Conservation (phyloP, 2,329 filamentous ascomycete species). For the Neonectria hederae region DNA sequence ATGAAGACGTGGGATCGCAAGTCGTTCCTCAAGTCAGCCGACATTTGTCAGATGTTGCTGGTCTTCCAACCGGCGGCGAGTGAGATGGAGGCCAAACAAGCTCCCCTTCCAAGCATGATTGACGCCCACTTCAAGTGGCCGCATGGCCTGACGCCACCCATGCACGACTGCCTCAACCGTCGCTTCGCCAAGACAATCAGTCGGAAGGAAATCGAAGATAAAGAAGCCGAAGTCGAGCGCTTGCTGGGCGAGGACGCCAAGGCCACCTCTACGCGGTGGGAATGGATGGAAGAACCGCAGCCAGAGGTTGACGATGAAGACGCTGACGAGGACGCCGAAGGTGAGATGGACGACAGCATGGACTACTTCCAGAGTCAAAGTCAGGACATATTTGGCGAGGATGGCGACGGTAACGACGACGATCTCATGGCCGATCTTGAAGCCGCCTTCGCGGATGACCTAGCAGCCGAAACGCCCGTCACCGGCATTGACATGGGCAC, state of each 20-base stretch:
- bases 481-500: conserved; percentile 56
- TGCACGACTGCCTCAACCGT: conserved; percentile 84
- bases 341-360: conserved; percentile 56
- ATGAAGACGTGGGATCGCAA: conserved; percentile 96
- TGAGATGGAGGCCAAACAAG: conserved; percentile 72
- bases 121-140: conserved; percentile 78
- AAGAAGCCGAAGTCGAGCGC: conserved; percentile 81
- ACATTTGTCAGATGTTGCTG: conserved; percentile 89
- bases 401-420: conserved; percentile 53
- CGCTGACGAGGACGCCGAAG: conserved; percentile 62
- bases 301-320: conserved; percentile 52
- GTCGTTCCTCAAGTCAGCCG: conserved; percentile 87
- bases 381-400: conserved; percentile 45
- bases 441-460: conserved; percentile 58
- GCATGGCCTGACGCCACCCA: conserved; percentile 86
- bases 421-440: conserved; percentile 66
- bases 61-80: conserved; percentile 74
- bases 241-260: conserved; percentile 75
- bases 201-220: conserved; percentile 84
- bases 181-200: conserved; percentile 86
- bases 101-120: conserved; percentile 76
- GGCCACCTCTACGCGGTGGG: conserved; percentile 68
- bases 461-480: conserved; percentile 53
- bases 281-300: conserved; percentile 67
- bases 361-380: conserved; percentile 50